Conservation (phyloP, 768 basidiomycete genomes). For the Polyporus arcularius region DNA sequence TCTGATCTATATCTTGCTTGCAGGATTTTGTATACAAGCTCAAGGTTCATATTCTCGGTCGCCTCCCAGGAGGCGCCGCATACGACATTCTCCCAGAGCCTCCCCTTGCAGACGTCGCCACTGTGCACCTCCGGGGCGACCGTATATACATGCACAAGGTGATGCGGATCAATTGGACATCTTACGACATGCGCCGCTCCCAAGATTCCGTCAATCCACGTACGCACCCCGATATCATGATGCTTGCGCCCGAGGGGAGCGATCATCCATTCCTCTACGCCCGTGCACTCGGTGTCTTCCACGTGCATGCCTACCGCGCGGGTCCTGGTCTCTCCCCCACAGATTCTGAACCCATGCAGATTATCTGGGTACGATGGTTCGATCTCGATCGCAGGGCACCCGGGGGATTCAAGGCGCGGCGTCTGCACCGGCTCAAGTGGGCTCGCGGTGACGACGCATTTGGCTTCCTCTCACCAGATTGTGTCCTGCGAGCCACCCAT, state of each 20-base stretch:
- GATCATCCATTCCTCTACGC: constrained; percentile 33
- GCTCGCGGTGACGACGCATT: constrained; percentile 37
- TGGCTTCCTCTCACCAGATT: constrained; percentile 46
- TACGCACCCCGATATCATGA: constrained; percentile 36
- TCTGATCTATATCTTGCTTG: too few relatives aligned
- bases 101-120: not conserved
- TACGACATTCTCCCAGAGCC: too few relatives aligned
- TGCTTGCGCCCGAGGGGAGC: constrained; percentile 6
- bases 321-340: constrained; percentile 26
- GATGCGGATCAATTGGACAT: constrained; percentile 41
- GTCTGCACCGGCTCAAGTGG: constrained; percentile 42
- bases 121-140: constrained; percentile 11
- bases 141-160: constrained; percentile 33
- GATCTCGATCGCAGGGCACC: constrained; percentile 29
- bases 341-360: constrained; percentile 24
- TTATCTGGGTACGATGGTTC: constrained; percentile 45
- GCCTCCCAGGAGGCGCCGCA: not conserved
- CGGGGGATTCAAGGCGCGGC: constrained; percentile 27
- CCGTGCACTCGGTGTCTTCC: constrained; percentile 29
- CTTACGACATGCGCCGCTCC: constrained; percentile 41
- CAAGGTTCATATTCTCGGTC: not conserved
- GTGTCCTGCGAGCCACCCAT: constrained; percentile 41
- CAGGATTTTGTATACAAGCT: not conserved
- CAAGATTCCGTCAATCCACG: constrained; percentile 45
- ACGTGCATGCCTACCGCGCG: constrained; percentile 25